phyloP scores from a whole-genome alignment of 495 filamentous ascomycete species.

The Entonaema liquescens region DNA sequence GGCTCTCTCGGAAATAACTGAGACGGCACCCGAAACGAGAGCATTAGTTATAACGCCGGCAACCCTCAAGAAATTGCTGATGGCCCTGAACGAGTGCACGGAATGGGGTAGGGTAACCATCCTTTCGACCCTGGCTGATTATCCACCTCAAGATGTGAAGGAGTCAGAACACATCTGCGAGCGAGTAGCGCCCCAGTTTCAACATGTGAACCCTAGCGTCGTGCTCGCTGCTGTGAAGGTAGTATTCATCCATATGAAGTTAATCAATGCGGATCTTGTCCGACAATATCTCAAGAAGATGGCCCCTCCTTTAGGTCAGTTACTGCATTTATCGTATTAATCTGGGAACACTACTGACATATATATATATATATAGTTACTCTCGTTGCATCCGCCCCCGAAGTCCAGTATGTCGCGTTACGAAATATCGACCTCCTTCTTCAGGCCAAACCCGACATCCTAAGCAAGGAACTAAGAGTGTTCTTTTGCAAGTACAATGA shows the following conservation, averaged over 20 bases:
- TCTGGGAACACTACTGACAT: slow-evolving; percentile 26
- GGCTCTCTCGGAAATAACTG: slow-evolving; percentile 88
- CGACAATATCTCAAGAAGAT: slow-evolving; percentile 94
- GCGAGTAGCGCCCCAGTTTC: slow-evolving; percentile 93
- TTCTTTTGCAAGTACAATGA: slow-evolving; percentile 99
- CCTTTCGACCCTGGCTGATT: slow-evolving; percentile 86
- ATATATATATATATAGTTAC: slow-evolving; percentile 71
- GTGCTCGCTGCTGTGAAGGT: slow-evolving; percentile 97
- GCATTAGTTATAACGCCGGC: slow-evolving; percentile 82
- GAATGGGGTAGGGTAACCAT: slow-evolving; percentile 99
- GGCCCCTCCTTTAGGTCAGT: slow-evolving; percentile 89
- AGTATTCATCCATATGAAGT: slow-evolving; percentile 95
- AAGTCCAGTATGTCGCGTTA: slow-evolving; percentile 97
- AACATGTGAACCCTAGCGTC: slow-evolving; percentile 97
- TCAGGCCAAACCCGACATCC: slow-evolving; percentile 93
- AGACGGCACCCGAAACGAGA: slow-evolving; percentile 88
- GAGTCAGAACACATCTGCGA: slow-evolving; percentile 99
- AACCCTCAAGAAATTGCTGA: slow-evolving; percentile 90
- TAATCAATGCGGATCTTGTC: slow-evolving; percentile 77
- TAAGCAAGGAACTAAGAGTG: slow-evolving; percentile 95
- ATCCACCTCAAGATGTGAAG: slow-evolving; percentile 84
- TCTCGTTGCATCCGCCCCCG: slow-evolving; percentile 91
- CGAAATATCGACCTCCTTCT: slow-evolving; percentile 95
- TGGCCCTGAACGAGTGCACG: slow-evolving; percentile 98
- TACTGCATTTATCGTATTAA: background rate